These are phyloP conservation scores for Tetragonia tetragonoides DNA, from an alignment of 148 eudicot species.

Conservation along the genomic window DNA sequence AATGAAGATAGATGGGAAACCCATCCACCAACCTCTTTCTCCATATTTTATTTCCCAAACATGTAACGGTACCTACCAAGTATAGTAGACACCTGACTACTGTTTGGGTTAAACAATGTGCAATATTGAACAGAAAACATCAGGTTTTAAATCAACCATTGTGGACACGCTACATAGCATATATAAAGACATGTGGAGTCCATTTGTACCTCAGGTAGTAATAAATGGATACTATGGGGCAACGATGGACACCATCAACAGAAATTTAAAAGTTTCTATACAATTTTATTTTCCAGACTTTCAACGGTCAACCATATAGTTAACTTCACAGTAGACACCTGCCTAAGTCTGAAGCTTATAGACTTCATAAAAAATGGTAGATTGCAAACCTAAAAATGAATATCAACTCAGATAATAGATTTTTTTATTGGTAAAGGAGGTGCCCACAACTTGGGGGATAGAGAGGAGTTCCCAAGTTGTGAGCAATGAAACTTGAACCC, in stretches of 20 bases:
- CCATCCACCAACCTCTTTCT: slow-evolving; percentile 25
- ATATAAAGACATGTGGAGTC: slow-evolving; percentile 2
- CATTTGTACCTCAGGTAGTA: slow-evolving; percentile 15
- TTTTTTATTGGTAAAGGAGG: no score
- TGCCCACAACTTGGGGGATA: no score
- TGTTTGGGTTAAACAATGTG: slow-evolving; percentile 24
- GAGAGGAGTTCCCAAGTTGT: no score
- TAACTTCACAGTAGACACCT: slow-evolving; percentile 23
- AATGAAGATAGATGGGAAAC: slow-evolving; percentile 28
- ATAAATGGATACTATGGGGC: slow-evolving; percentile 17
- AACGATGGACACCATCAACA: slow-evolving; percentile 41
- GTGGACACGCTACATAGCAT: neutral
- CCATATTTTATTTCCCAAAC: slow-evolving; percentile 35
- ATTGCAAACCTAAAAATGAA: neutral
- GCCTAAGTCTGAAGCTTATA: slow-evolving; percentile 17
- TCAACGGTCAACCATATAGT: slow-evolving; percentile 27
- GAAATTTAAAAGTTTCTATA: slow-evolving; percentile 28
- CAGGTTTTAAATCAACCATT: neutral
- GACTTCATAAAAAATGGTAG: neutral
- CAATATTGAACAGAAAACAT: no score
- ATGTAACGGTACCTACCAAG: slow-evolving; percentile 33
- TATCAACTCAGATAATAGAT: no score
- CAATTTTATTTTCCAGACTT: slow-evolving; percentile 30
- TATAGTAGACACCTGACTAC: slow-evolving; percentile 37
- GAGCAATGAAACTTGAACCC: no score